phyloP scores from a whole-genome alignment of 2,329 filamentous ascomycete species.

The Penicillium sp. region DNA sequence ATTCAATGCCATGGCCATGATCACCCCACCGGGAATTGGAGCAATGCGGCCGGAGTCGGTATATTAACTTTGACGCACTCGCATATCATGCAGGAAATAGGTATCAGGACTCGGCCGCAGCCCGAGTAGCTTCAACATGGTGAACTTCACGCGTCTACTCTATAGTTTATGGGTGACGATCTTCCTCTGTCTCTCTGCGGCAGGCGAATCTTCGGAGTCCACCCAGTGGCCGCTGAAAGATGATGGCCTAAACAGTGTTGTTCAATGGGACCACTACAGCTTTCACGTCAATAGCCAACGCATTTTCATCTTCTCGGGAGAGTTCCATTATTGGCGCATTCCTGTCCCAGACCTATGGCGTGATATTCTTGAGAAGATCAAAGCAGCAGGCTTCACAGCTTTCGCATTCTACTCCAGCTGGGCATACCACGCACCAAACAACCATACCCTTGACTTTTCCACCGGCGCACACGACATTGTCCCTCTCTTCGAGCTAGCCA shows the following conservation, averaged over 20 bases:
- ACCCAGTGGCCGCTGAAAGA: conserved; percentile 54
- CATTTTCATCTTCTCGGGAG: conserved; percentile 58
- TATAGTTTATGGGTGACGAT: conserved; percentile 13
- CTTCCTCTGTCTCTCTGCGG: conserved; percentile 8
- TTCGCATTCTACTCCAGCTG: conserved; percentile 55
- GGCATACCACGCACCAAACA: conserved; percentile 54
- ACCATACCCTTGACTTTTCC: conserved; percentile 54
- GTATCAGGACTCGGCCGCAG: conserved; percentile 8
- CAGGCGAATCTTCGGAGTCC: conserved; percentile 9
- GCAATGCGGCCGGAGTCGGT: neutral
- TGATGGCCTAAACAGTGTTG: conserved; percentile 50
- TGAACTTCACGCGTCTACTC: conserved; percentile 13
- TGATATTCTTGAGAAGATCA: conserved; percentile 58
- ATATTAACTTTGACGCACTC: too few species aligned
- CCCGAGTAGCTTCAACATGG: conserved; percentile 9
- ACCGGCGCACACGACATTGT: conserved; percentile 60
- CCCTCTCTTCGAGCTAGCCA: conserved; percentile 57
- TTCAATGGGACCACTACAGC: conserved; percentile 61
- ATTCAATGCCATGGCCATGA: neutral
- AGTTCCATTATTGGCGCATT: conserved; percentile 59
- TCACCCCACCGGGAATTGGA: conserved; percentile 6
- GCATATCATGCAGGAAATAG: too few species aligned
- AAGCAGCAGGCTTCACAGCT: conserved; percentile 55
- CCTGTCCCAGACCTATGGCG: conserved; percentile 57
- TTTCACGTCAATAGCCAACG: conserved; percentile 57